A percentile compares a stretch with the other conserved stretches of the same genome.
phyloP scores from a whole-genome alignment of 140 eudicot species.

The Cichorium intybus region DNA sequence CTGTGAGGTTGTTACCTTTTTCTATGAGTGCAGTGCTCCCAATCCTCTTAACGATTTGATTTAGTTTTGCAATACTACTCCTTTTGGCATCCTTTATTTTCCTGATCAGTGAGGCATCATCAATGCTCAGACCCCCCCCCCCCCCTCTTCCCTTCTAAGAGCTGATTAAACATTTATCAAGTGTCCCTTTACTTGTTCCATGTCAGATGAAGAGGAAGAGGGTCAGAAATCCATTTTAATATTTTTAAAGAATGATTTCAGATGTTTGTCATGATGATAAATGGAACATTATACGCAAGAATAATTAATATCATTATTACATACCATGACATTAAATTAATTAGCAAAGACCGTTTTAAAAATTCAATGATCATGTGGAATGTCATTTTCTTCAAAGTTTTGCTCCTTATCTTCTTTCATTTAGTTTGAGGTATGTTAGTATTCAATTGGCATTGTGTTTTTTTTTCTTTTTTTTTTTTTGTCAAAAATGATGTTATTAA shows the following conservation, averaged over 20 bases:
- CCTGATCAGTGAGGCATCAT: constrained; percentile 10
- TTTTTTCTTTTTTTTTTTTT: too few relatives aligned
- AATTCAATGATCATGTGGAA: too few relatives aligned
- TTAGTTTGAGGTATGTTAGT: too few relatives aligned
- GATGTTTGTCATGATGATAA: constrained; percentile 13
- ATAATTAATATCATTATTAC: too few relatives aligned
- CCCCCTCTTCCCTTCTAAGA: constrained; percentile 39
- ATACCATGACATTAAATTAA: too few relatives aligned
- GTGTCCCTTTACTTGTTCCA: constrained; percentile 32
- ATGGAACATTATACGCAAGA: too few relatives aligned
- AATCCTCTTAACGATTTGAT: constrained; percentile 31
- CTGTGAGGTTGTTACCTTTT: constrained; percentile 23
- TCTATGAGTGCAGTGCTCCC: constrained; percentile 1
- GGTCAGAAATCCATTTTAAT: constrained; percentile 20
- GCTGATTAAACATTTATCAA: constrained; percentile 38
- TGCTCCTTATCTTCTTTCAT: too few relatives aligned
- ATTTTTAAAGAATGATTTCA: background rate
- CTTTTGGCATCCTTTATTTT: constrained; percentile 31
- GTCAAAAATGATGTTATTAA: too few relatives aligned
- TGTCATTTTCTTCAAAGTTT: too few relatives aligned
- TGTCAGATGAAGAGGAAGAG: constrained; percentile 23
- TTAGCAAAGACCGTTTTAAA: too few relatives aligned
- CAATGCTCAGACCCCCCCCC: constrained; percentile 10
- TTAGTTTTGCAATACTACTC: constrained; percentile 19
- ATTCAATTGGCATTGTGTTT: too few relatives aligned